These are phyloP conservation scores for Aphanomyces stellatus DNA, from an alignment of 352 stramenopile species.

Conservation along the genomic window DNA sequence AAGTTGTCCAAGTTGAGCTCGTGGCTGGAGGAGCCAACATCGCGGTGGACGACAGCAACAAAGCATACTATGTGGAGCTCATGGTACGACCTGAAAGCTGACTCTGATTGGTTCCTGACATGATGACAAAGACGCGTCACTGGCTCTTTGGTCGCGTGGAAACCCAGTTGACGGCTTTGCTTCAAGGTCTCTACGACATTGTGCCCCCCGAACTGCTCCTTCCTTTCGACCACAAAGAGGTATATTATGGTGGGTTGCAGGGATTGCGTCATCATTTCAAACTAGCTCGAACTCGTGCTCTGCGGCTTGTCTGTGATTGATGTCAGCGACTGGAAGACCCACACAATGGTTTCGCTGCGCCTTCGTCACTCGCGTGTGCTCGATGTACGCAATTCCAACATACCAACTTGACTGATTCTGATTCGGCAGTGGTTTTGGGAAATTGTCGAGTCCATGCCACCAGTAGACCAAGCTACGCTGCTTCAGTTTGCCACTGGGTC, in stretches of 20 bases:
- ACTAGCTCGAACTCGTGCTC: constrained; percentile 70
- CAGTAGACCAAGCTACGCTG: constrained; percentile 75
- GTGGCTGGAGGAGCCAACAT: constrained; percentile 42
- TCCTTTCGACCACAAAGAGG: constrained; percentile 97
- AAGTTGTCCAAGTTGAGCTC: constrained; percentile 53
- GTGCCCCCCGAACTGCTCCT: constrained; percentile 93
- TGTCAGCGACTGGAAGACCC: constrained; percentile 83
- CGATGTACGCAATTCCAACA: no score
- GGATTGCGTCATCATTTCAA: not conserved
- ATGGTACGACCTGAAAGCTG: constrained; percentile 37
- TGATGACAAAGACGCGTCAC: constrained; percentile 76
- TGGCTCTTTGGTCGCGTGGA: constrained; percentile 90
- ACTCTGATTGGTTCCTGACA: not conserved
- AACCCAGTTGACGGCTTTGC: constrained; percentile 82
- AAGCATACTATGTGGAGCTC: constrained; percentile 89
- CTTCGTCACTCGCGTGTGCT: no score
- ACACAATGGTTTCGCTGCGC: no score
- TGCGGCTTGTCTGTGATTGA: constrained; percentile 80
- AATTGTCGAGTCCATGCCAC: constrained; percentile 36
- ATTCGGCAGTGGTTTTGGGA: constrained; percentile 84
- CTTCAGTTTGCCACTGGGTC: constrained; percentile 84
- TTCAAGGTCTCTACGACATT: constrained; percentile 92
- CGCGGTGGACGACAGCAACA: constrained; percentile 92
- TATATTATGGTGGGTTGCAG: not conserved
- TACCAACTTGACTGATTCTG: no score